Conservation (phyloP, 2,329 filamentous ascomycete species). For the Colletotrichum acutatum region DNA sequence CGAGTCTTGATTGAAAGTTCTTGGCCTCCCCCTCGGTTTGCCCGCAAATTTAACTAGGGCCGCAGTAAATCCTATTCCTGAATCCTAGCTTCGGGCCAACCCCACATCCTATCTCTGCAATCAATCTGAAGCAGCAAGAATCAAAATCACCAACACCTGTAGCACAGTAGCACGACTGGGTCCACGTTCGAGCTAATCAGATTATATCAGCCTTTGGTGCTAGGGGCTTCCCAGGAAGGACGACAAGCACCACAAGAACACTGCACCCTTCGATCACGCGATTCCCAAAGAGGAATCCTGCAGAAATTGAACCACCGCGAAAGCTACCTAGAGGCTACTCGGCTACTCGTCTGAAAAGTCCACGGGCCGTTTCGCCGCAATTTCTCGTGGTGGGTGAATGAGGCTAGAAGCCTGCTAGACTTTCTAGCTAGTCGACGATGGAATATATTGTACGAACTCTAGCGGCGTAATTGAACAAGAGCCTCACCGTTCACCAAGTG, state of each 20-base stretch:
- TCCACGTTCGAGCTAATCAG: neutral
- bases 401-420: neutral
- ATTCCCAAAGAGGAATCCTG: neutral
- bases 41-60: conserved; percentile 12
- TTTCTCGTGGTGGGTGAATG: neutral
- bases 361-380: neutral
- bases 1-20: neutral
- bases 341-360: neutral
- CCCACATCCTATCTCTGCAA: neutral
- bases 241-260: neutral
- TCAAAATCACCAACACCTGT: neutral
- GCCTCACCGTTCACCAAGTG: neutral
- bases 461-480: neutral
- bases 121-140: conserved; percentile 19
- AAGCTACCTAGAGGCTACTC: no score
- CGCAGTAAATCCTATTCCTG: conserved; percentile 9
- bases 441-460: neutral
- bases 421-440: neutral
- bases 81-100: neutral
- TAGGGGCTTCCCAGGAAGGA: neutral
- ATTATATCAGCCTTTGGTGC: neutral
- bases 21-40: neutral
- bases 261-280: neutral
- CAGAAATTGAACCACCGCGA: neutral
- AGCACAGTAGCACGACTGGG: no score